phyloP scores from a whole-genome alignment of 306 rosid species.

The Senna tora region DNA sequence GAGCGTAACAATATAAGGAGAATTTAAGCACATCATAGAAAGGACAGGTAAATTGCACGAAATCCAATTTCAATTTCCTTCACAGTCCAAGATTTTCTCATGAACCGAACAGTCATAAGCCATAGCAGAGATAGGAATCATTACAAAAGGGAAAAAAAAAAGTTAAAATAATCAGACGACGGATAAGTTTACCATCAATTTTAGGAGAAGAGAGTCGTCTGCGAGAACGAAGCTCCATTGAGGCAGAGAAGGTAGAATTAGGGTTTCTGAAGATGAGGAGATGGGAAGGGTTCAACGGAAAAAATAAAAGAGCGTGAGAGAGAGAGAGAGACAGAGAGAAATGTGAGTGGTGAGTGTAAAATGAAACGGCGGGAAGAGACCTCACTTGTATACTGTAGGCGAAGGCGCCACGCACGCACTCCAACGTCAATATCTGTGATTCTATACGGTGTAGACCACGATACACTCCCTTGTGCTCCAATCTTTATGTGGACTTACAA shows the following conservation, averaged over 20 bases:
- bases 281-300: neutral
- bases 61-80: neutral
- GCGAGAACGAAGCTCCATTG: constrained; percentile 71
- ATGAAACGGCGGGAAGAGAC: constrained; percentile 56
- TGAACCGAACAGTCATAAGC: neutral
- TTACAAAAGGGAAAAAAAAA: neutral
- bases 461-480: neutral
- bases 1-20: neutral
- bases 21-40: neutral
- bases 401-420: neutral
- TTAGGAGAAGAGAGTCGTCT: constrained; percentile 2
- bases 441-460: constrained; percentile 20
- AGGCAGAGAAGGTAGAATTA: neutral
- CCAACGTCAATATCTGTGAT: neutral
- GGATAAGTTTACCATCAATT: constrained; percentile 43
- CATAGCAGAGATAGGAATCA: neutral
- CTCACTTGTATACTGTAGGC: neutral
- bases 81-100: neutral
- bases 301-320: neutral
- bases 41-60: neutral
- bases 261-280: constrained; percentile 33
- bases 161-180: neutral
- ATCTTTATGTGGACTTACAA: neutral
- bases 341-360: neutral
- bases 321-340: no score